phyloP scores from a whole-genome alignment of 2,329 filamentous ascomycete species.

The Dactylellina cionopaga region DNA sequence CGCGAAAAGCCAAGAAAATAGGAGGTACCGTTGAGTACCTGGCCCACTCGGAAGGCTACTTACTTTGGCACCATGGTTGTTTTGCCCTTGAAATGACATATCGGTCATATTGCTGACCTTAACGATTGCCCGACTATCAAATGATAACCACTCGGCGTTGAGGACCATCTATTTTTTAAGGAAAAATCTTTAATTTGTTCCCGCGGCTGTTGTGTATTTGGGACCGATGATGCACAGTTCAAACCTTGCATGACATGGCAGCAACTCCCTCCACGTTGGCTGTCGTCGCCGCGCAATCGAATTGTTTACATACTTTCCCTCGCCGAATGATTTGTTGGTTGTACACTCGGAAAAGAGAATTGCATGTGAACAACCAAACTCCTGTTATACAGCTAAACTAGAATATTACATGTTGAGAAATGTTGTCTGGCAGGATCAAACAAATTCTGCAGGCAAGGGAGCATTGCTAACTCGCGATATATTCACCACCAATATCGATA shows the following conservation, averaged over 20 bases:
- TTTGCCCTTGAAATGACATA: slow-evolving; percentile 34
- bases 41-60: slow-evolving; percentile 45
- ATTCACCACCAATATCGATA: too few relatives aligned
- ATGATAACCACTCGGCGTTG: slow-evolving; percentile 3
- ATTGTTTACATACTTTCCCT: slow-evolving; percentile 2
- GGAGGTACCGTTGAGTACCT: slow-evolving; percentile 53
- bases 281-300: slow-evolving; percentile 2
- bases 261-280: slow-evolving; percentile 10
- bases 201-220: slow-evolving; percentile 34
- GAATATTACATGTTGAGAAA: slow-evolving; percentile 5
- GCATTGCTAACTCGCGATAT: background rate
- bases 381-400: slow-evolving; percentile 33
- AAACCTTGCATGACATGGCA: slow-evolving; percentile 37
- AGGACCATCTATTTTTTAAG: background rate
- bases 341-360: slow-evolving; percentile 11
- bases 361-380: slow-evolving; percentile 34
- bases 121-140: slow-evolving; percentile 41
- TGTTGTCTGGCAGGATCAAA: slow-evolving; percentile 34
- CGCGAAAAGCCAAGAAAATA: slow-evolving; percentile 51
- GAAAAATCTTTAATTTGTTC: too few relatives aligned
- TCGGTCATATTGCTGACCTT: slow-evolving; percentile 2
- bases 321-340: slow-evolving; percentile 21
- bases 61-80: slow-evolving; percentile 17
- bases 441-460: slow-evolving; percentile 16
- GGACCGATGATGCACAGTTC: slow-evolving; percentile 17